phyloP scores from a whole-genome alignment of 164 flowering plant genomes.

The Sedum album region DNA sequence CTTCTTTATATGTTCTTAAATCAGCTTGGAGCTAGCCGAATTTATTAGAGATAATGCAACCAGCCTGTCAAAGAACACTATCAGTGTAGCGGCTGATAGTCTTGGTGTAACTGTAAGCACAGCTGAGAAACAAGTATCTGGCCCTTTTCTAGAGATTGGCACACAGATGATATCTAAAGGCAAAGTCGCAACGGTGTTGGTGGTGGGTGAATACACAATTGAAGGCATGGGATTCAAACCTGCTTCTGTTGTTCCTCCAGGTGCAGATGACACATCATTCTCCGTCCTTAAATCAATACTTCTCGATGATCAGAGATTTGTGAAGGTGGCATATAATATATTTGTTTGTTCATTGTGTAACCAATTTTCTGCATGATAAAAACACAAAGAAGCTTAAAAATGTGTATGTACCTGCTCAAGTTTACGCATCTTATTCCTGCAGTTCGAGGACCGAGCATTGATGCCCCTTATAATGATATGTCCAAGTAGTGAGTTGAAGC shows the following conservation, averaged over 20 bases:
- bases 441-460: conserved; percentile 42
- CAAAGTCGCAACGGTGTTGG: conserved; percentile 53
- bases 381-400: no score
- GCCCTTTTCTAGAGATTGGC: conserved; percentile 30
- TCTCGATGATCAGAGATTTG: conserved; percentile 24
- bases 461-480: conserved; percentile 58
- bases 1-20: not conserved
- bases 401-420: no score
- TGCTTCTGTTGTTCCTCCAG: conserved; percentile 18
- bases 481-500: conserved; percentile 29
- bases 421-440: conserved; percentile 23
- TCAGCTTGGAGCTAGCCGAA: conserved; percentile 35
- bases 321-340: conserved; percentile 27
- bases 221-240: conserved; percentile 7
- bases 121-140: conserved; percentile 22
- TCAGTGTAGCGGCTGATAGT: conserved; percentile 28
- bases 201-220: conserved; percentile 21
- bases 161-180: conserved; percentile 38
- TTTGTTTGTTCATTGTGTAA: not conserved
- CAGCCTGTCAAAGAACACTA: conserved; percentile 17
- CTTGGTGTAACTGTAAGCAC: conserved; percentile 13
- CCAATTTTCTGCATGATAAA: not conserved
- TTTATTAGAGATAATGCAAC: conserved; percentile 22
- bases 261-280: conserved; percentile 16
- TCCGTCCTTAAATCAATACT: conserved; percentile 31